Evolutionary conservation across 2,329 filamentous ascomycete genomes (phyloP), one percentile per base, ranked within the genome.

Genomic region (Alternaria gaisen): DNA sequence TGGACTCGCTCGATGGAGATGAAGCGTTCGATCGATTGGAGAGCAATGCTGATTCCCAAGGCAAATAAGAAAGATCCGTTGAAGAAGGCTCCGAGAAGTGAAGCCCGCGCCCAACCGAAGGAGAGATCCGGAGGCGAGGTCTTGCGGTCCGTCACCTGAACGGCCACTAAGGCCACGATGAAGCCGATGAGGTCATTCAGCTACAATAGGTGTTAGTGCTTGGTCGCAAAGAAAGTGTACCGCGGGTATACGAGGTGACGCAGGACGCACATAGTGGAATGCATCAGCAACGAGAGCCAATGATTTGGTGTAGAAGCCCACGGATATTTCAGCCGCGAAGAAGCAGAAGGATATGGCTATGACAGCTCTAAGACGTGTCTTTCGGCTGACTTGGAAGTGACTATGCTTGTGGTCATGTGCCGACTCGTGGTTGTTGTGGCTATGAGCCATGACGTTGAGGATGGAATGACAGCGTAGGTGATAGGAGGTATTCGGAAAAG

Each of bases 61-160:
- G 89, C 90, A 16, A 93, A 77, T 1, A 94, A 83, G 60, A 94
- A 91, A 1, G 89, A 88, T 14, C 91, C 91, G 70, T 94, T 94
- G 83, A 93, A 94, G 77, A 94, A 94, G 22, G 90, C 90, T 5
- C 91, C 91, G 0, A 94, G 81, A 1, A 93, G 76, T n/a, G 87
- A 85, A 16, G 90, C 90, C 32, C 91, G 85, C 58, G 91, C 88
- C 90, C 90, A 93, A n/a, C 91, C 91, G 67, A 91, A 93, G 0
- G 90, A 87, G 16, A 91, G 82, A 10, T 82, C 82, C 62, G 85
- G 82, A 0, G 89, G 89, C 1, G 85, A 85, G 5, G 85, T 78
- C 44, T 81, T 80, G 42, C 83, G 80, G 64, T 90, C 84, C 20
- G 88, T 64, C 44, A 69, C 89, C 69, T 87, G 82, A 18, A 91